Evolutionary conservation across 108 stramenopile genomes (phyloP).

Genomic region (Skeletonema costatum): DNA sequence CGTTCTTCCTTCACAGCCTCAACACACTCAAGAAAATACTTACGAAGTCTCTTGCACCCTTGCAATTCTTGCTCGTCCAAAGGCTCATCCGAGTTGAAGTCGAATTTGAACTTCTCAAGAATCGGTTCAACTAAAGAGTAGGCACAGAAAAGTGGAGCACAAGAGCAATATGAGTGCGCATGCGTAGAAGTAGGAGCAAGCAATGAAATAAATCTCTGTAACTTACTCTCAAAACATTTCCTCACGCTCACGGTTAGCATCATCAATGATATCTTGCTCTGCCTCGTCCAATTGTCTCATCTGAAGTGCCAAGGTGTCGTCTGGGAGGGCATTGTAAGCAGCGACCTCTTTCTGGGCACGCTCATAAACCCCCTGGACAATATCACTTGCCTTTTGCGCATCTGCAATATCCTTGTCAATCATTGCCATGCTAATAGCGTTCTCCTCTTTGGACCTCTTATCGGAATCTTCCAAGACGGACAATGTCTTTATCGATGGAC

Average conservation of each 20-base stretch:
- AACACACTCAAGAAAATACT: constrained; percentile 31
- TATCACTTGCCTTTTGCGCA: constrained; percentile 27
- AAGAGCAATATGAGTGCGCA: not conserved
- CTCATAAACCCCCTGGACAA: constrained; percentile 31
- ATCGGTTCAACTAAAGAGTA: constrained; percentile 24
- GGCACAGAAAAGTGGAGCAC: not conserved
- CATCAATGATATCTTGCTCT: constrained; percentile 33
- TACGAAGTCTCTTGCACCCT: constrained; percentile 14
- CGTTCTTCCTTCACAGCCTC: constrained; percentile 28
- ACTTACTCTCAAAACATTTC: constrained; percentile 30
- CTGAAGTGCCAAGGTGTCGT: constrained; percentile 37
- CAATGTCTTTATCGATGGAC: constrained; percentile 15
- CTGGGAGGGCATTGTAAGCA: constrained; percentile 34
- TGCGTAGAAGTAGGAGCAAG: not conserved
- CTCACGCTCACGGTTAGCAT: constrained; percentile 27
- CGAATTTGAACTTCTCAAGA: constrained; percentile 34
- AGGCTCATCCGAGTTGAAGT: constrained; percentile 21
- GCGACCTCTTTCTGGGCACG: constrained; percentile 35
- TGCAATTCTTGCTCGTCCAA: constrained; percentile 26
- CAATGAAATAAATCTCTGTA: not conserved
- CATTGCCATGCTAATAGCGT: constrained; percentile 8
- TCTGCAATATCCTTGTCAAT: constrained; percentile 21
- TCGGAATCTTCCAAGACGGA: constrained; percentile 13
- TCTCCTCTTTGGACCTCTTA: constrained; percentile 3
- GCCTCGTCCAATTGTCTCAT: constrained; percentile 41